A percentile compares a stretch with the other conserved stretches of the same genome.
Evolutionary conservation across 345 rosid genomes (phyloP).

Genomic region (Lepidium africanum): DNA sequence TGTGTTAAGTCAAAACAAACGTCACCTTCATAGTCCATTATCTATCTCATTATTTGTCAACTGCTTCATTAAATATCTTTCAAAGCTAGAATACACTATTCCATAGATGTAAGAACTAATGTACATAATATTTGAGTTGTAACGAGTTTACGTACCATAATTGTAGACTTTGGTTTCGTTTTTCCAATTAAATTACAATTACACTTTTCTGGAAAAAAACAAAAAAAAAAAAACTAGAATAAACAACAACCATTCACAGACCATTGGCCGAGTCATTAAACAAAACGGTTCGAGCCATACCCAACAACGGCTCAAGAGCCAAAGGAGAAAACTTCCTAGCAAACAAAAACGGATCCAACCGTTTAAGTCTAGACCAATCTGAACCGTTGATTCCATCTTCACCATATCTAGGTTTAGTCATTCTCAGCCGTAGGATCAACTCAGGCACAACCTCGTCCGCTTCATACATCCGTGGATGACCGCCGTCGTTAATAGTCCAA

Average conservation of each 20-base stretch:
- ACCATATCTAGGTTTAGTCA: constrained; percentile 44
- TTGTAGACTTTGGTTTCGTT: constrained; percentile 22
- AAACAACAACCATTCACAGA: neutral
- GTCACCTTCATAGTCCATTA: neutral
- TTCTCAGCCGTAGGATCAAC: constrained; percentile 37
- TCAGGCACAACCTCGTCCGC: constrained; percentile 46
- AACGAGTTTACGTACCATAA: neutral
- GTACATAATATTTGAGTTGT: neutral
- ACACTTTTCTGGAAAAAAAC: neutral
- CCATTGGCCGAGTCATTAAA: constrained; percentile 38
- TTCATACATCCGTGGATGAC: constrained; percentile 63
- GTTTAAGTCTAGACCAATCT: constrained; percentile 19
- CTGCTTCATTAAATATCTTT: neutral
- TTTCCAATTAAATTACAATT: constrained; percentile 30
- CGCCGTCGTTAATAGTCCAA: constrained; percentile 42
- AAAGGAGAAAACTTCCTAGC: constrained; percentile 58
- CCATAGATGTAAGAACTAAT: no score
- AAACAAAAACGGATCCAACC: constrained; percentile 49
- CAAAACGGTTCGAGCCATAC: constrained; percentile 40
- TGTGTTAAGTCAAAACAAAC: neutral
- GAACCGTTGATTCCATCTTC: constrained; percentile 39
- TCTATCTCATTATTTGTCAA: neutral
- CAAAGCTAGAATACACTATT: no score
- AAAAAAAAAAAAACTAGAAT: constrained; percentile 18
- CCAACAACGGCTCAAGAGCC: constrained; percentile 35